Evolutionary conservation across 345 rosid species (phyloP).

Genomic region (Dimocarpus longan): DNA sequence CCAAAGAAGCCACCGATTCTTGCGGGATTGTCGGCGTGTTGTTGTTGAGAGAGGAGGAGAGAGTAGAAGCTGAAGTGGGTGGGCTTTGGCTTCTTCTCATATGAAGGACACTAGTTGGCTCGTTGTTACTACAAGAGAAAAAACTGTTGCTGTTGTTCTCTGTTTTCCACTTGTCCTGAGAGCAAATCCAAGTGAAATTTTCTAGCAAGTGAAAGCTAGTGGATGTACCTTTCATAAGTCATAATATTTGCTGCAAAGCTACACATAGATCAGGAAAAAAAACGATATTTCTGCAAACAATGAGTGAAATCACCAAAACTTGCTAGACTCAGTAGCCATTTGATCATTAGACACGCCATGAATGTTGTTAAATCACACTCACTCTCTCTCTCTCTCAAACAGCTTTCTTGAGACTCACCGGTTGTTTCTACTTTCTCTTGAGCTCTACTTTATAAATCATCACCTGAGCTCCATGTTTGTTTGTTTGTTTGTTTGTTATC

Average conservation of each 20-base stretch:
- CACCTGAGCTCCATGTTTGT: slow-evolving; percentile 27
- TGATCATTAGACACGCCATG: slow-evolving; percentile 30
- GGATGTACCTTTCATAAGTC: slow-evolving; percentile 35
- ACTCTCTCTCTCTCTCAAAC: slow-evolving; percentile 3
- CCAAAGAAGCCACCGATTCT: slow-evolving; percentile 16
- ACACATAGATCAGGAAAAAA: slow-evolving; percentile 20
- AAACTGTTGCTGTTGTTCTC: slow-evolving; percentile 11
- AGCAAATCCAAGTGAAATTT: slow-evolving; percentile 41
- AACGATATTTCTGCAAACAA: background rate
- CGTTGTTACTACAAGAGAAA: slow-evolving; percentile 12
- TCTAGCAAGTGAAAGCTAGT: slow-evolving; percentile 44
- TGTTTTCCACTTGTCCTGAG: slow-evolving; percentile 36
- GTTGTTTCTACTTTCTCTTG: slow-evolving; percentile 6
- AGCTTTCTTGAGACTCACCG: background rate
- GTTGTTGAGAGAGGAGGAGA: slow-evolving; percentile 61
- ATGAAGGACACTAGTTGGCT: slow-evolving; percentile 49
- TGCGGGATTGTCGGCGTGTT: slow-evolving; percentile 24
- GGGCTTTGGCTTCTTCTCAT: slow-evolving; percentile 70
- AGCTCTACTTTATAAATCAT: background rate
- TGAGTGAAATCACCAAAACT: slow-evolving; percentile 7
- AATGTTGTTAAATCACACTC: slow-evolving; percentile 21
- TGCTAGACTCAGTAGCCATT: slow-evolving; percentile 13
- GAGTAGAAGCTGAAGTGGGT: slow-evolving; percentile 64
- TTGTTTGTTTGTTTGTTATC: background rate
- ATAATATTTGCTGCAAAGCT: slow-evolving; percentile 9